Evolutionary conservation across 192 early-diverging fungal species (phyloP), one percentile per base, ranked within the genome.

Genomic region (Coemansia sp.): DNA sequence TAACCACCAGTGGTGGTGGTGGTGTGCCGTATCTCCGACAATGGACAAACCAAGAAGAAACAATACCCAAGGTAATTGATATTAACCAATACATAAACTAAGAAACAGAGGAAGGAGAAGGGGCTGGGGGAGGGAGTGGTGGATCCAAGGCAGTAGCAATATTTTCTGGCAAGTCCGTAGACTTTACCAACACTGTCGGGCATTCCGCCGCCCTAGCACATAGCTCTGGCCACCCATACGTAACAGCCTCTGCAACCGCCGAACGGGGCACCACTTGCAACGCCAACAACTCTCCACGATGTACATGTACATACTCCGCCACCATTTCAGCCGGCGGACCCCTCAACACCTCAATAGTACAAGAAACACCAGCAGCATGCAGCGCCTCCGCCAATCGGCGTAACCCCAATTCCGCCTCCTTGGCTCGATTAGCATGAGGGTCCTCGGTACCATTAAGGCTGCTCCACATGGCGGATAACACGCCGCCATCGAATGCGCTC

Each of bases 121-220:
- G n/a, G n/a, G n/a, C n/a, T n/a, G n/a, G n/a, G n/a, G n/a, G n/a
- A n/a, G n/a, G n/a, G n/a, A n/a, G 19, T 0, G 69, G 62, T 32
- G 77, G 77, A n/a, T 79, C 78, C 11, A 80, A n/a, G 0, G 72
- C 78, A 25, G 58, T 63, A 6, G 68, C 69, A 11, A 80, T 63
- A 32, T 71, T 74, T 27, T 82, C 79, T 0, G 64, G 36, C 42
- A 82, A 29, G 40, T 82, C 79, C 2, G 39, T 19, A 7, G 39
- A 49, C 64, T 76, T 75, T 2, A 82, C 65, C 20, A 82, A 31
- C 29, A 82, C 39, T 1, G 70, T 66, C 0, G 79, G 79, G 10
- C 79, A 82, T 19, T 24, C 64, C 0, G 79, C 32, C 22, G 4
- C 4, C 12, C 72, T 35, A 2, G 60, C 70, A 63, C 73, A 77